Base-by-base conservation (phyloP, 2,329 filamentous ascomycete genomes). In the Sporothrix phasma region DNA sequence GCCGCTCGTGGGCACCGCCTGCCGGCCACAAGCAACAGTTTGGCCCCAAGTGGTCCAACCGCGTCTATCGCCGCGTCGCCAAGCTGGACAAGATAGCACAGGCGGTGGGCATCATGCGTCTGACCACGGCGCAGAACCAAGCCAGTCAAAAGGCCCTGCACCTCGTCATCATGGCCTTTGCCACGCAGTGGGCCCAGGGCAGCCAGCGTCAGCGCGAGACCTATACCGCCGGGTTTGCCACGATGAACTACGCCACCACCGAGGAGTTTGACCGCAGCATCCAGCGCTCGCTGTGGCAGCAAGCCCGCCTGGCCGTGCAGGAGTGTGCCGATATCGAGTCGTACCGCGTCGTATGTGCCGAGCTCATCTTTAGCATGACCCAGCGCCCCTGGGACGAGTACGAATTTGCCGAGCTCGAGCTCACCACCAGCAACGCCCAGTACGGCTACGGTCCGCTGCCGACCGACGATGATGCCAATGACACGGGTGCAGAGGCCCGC, bases 161-260 rank as follows among this genome's bases (percentile, higher is more conserved):
- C 60, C 70, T 79, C 3, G 75, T 76, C 2, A 80, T 82, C 56
- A 78, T 81, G 73, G 77, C 81, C 0, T 83, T 82, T 69, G 78
- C 80, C 3, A 78, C 80, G 0, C 80, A 83, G 66, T 82, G 81
- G 78, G 73, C 77, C 0, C 76, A 78, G 54, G 71, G 71, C 4
- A 76, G 75, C 26, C 68, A 65, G 13, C 69, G 74, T 37, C 66
- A 67, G 58, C 66, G 69, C 34, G 66, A 71, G 60, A 43, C 63
- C 49, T 70, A 69, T 56, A n/a, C 26, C 8, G 5, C 51, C 7
- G 65, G 65, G 60, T 67, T 65, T 15, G 54, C 65, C n/a, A 53
- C 62, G n/a, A 65, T 63, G 17, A 68, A 37, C 54, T n/a, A 31
- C n/a, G 53, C 37, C 51, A n/a, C 47, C 8, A 13, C 61, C 8